Conservation (phyloP, 2,329 filamentous ascomycete genomes). For the Colletotrichum graminicola region DNA sequence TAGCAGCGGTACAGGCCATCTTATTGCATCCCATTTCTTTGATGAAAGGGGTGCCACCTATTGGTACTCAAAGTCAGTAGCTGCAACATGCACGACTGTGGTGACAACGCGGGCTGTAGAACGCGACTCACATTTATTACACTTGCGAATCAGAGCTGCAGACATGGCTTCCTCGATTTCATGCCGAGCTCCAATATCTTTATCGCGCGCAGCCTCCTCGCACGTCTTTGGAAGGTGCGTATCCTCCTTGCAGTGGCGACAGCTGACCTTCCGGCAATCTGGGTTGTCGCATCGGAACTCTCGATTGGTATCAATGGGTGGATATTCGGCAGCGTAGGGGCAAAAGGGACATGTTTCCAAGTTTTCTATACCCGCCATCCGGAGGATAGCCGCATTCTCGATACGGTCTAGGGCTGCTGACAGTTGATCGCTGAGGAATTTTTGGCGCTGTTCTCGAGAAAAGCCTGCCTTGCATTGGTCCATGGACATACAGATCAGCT, state of each 20-base stretch:
- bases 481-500: conserved; percentile 77
- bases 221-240: conserved; percentile 82
- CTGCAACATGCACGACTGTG: neutral
- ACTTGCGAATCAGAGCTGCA: conserved; percentile 79
- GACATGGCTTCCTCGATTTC: conserved; percentile 88
- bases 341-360: conserved; percentile 86
- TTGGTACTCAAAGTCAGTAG: conserved; percentile 31
- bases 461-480: conserved; percentile 76
- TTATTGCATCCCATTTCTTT: conserved; percentile 88
- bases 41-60: conserved; percentile 79
- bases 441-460: conserved; percentile 62
- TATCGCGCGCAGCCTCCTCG: conserved; percentile 72
- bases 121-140: conserved; percentile 69
- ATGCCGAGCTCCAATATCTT: conserved; percentile 71
- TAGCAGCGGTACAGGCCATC: conserved; percentile 74
- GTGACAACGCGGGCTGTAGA: neutral
- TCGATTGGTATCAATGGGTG: conserved; percentile 73
- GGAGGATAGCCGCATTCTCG: conserved; percentile 77
- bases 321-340: conserved; percentile 81
- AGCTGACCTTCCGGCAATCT: conserved; percentile 73
- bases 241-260: conserved; percentile 74
- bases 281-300: conserved; percentile 80
- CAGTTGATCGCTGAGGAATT: conserved; percentile 70
- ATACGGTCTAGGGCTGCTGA: conserved; percentile 75
- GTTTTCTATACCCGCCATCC: conserved; percentile 77